Base-by-base conservation (phyloP, 108 stramenopile genomes). In the Nitzschia palea region DNA sequence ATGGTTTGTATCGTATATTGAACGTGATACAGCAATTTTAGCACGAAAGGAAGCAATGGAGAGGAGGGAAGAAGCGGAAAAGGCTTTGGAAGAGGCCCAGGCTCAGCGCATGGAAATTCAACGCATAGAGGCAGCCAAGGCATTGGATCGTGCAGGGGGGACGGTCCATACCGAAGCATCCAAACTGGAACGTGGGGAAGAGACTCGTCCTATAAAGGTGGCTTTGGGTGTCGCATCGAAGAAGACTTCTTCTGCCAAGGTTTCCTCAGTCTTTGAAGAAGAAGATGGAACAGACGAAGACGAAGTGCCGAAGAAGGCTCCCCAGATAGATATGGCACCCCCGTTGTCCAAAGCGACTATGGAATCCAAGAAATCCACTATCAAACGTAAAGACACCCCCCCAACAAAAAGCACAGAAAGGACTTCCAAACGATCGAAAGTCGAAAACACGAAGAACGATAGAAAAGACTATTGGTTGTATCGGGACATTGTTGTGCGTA, bases 1-100 rank as follows among this genome's bases (percentile, higher is more conserved):
- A 10, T 98, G 95, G 96, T 95, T 82, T 77, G 87, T 99, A 9
- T 86, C 90, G 50, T 99, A 94, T 80, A 91, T 99, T 61, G 95
- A 99, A 57, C 69, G 96, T 4, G 94, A 96, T 86, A 86, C 91
- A 14, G 75, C 62, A 17, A 76, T 84, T 76, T 53, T 71, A 56
- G 71, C 68, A 35, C 43, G 86, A 77, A 62, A 43, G 72, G 67
- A 84, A 77, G 67, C 77, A 26, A 31, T 68, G 56, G 47, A 78
- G 65, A 67, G 67, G 26, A 72, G 80, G 57, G 70, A 67, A 18
- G 78, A 78, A 64, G 86, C 89, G 12, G 91, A 91, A 64, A 56
- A 68, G 44, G 61, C 34, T 32, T 65, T 67, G 9, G 78, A 79
- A 55, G 61, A 54, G 33, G 68, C 65, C 18, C 65, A 72, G 18